Evolutionary conservation across 2,329 filamentous ascomycete genomes (phyloP).

Genomic region (Fusarium graminum): DNA sequence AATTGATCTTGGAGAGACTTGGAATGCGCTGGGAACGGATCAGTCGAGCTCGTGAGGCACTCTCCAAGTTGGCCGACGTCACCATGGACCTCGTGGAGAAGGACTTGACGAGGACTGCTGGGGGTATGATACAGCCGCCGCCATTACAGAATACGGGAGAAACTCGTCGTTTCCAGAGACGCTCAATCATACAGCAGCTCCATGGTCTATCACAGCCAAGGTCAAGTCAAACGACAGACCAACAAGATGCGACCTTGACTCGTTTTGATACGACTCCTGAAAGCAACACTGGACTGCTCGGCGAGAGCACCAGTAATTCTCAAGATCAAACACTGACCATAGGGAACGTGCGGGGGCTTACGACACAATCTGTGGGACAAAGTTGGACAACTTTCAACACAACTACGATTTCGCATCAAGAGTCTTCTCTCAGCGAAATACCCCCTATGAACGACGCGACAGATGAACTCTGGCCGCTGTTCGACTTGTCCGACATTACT

Average conservation of each 20-base stretch:
- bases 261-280: neutral
- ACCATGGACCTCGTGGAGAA: conserved; percentile 22
- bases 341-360: too few species aligned
- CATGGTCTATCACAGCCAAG: neutral
- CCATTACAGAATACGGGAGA: neutral
- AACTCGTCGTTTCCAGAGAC: neutral
- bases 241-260: rapidly evolving
- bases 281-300: too few species aligned
- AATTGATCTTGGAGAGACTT: conserved; percentile 1
- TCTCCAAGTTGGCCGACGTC: conserved; percentile 19
- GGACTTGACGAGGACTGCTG: neutral
- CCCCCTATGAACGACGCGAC: neutral
- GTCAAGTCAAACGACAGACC: rapidly evolving
- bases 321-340: too few species aligned
- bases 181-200: conserved; percentile 12
- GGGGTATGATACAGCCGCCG: rapidly evolving
- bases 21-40: conserved; percentile 8
- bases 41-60: conserved; percentile 7
- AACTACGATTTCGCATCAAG: neutral
- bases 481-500: neutral
- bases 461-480: conserved; percentile 3
- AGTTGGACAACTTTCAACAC: neutral
- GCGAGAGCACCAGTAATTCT: too few species aligned
- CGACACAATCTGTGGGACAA: rapidly evolving
- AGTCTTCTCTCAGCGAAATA: too few species aligned